Evolutionary conservation across 1,139 yeast species (phyloP).

Genomic region (Scheffersomyces illinoinensis): DNA sequence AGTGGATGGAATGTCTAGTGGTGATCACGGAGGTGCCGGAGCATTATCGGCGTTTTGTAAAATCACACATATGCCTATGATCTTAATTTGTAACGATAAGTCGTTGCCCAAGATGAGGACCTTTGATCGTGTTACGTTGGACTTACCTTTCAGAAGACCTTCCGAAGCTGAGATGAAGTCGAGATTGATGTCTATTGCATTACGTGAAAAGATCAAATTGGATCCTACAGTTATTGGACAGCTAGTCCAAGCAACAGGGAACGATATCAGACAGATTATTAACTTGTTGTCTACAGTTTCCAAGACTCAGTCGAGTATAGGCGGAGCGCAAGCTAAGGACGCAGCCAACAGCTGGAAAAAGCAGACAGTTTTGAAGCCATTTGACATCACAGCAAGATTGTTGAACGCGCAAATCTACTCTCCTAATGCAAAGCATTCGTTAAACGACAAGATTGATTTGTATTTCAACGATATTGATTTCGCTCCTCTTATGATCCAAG

Average conservation of each 20-base stretch:
- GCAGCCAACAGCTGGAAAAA: constrained; percentile 81
- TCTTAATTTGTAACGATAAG: constrained; percentile 91
- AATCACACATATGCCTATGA: constrained; percentile 84
- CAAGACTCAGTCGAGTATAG: constrained; percentile 63
- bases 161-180: constrained; percentile 78
- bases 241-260: constrained; percentile 79
- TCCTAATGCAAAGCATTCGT: constrained; percentile 50
- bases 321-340: constrained; percentile 48
- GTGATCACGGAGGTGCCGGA: constrained; percentile 98
- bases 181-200: constrained; percentile 88
- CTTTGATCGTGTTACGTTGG: constrained; percentile 82
- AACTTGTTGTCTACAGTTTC: constrained; percentile 85
- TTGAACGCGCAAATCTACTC: constrained; percentile 64
- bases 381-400: constrained; percentile 79
- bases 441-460: constrained; percentile 83
- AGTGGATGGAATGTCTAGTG: constrained; percentile 99
- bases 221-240: constrained; percentile 83
- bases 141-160: constrained; percentile 86
- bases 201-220: constrained; percentile 75
- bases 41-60: constrained; percentile 87
- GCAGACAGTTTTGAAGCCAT: constrained; percentile 87
- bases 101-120: constrained; percentile 94
- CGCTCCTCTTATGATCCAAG: constrained; percentile 95
- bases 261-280: constrained; percentile 93
- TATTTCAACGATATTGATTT: constrained; percentile 95